phyloP scores from a whole-genome alignment of 352 stramenopile species.

The Salisapilia sapeloensis region DNA sequence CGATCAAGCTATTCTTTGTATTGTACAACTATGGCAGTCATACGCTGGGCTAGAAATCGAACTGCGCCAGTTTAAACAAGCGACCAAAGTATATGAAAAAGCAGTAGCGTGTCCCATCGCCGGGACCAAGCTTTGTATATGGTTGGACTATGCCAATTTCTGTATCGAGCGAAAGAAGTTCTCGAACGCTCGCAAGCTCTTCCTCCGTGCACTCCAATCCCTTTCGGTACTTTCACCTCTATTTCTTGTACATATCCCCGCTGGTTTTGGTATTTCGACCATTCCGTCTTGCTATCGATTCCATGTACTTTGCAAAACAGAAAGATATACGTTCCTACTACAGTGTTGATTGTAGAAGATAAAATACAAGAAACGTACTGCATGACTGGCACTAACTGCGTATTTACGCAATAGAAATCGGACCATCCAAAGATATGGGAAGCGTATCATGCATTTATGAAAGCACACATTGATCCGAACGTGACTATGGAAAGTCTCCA shows the following conservation, averaged over 20 bases:
- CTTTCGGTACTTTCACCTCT: slow-evolving; percentile 7
- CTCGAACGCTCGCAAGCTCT: slow-evolving; percentile 61
- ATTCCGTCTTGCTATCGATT: no score
- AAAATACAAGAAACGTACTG: no score
- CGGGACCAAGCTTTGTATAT: slow-evolving; percentile 13
- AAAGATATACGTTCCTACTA: no score
- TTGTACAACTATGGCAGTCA: slow-evolving; percentile 26
- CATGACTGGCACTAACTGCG: no score
- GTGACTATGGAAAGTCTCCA: slow-evolving; percentile 32
- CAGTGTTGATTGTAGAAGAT: no score
- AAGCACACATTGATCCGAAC: slow-evolving; percentile 32
- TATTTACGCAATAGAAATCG: slow-evolving; percentile 3
- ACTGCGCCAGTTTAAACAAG: slow-evolving; percentile 70
- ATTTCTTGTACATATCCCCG: background rate
- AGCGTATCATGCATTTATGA: slow-evolving; percentile 43
- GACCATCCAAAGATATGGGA: slow-evolving; percentile 26
- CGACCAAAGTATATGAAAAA: slow-evolving; percentile 59
- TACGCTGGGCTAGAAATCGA: slow-evolving; percentile 68
- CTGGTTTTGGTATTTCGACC: background rate
- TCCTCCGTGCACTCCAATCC: slow-evolving; percentile 29
- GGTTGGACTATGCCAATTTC: slow-evolving; percentile 54
- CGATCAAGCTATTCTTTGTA: slow-evolving; percentile 1
- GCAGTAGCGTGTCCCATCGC: slow-evolving; percentile 33
- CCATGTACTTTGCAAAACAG: no score
- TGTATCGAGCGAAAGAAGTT: slow-evolving; percentile 59